Base-by-base conservation (phyloP, 2,329 filamentous ascomycete genomes). In the Xylariaceae sp. region DNA sequence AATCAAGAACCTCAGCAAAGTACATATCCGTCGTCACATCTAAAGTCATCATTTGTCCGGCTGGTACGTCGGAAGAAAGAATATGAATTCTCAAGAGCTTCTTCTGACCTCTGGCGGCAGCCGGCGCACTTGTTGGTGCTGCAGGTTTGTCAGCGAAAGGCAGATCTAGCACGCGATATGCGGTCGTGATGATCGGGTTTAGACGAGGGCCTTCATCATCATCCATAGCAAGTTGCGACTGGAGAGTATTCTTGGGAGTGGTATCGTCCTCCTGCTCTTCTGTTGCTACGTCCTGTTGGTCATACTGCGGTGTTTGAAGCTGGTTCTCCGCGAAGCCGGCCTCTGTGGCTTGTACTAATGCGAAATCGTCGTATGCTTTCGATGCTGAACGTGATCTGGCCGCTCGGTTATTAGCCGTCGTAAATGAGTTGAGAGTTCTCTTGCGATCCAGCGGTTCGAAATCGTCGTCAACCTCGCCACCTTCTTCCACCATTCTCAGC, bases 1-100 rank as follows among this genome's bases (percentile, higher is more conserved):
- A 80, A 69, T 93, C 89, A 55, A 93, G 84, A 34, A 94, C 85
- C 72, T 94, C 89, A 49, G 88, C 89, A 50, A 94, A 83, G 71
- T 92, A 94, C 35, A 87, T 93, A 66, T 93, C 89, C 0, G 88
- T 91, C 0, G 88, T 92, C 51, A 90, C 89, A 62, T 89, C 85
- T 15, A 92, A 76, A 1, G 86, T 87, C 23, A 90, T 82, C 76
- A 86, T 85, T 68, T 88, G 87, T n/a, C 88, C 87, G 51, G 89
- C 84, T 7, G 88, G 81, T 4, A 85, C 79, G 69, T 92, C 88
- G 0, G 85, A 82, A 4, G 84, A 85, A 73, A 85, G 78, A 65
- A 90, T 89, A 71, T 90, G 87, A 53, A 93, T 83, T 11, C 83
- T 84, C 51, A 93, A 74, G 2, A 89, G 83, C 72, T 88, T 89